phyloP scores from a whole-genome alignment of 345 rosid genomes.

The Hibiscus tridactylites region DNA sequence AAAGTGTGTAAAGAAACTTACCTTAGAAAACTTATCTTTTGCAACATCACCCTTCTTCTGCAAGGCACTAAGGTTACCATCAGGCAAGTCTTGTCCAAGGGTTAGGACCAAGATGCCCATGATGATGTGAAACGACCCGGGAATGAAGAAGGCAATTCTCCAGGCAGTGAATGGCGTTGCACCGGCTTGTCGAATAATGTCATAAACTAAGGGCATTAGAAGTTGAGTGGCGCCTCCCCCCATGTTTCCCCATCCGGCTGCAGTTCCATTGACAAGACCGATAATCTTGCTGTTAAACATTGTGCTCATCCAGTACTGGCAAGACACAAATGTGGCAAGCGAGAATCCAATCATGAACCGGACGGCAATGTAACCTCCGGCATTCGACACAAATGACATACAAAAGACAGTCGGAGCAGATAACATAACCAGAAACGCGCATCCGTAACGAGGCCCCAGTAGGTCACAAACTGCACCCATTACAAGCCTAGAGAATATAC shows the following conservation, averaged over 20 bases:
- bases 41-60: slow-evolving; percentile 65
- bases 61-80: slow-evolving; percentile 58
- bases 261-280: slow-evolving; percentile 76
- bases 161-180: slow-evolving; percentile 75
- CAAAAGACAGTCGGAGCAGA: slow-evolving; percentile 78
- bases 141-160: slow-evolving; percentile 80
- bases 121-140: slow-evolving; percentile 60
- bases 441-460: slow-evolving; percentile 75
- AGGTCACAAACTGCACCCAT: slow-evolving; percentile 84
- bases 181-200: slow-evolving; percentile 38
- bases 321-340: slow-evolving; percentile 81
- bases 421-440: slow-evolving; percentile 74
- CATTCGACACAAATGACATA: slow-evolving; percentile 54
- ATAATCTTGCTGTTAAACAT: slow-evolving; percentile 80
- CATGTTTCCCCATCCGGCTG: slow-evolving; percentile 93
- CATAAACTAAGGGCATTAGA: slow-evolving; percentile 74
- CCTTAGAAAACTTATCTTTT: slow-evolving; percentile 73
- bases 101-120: slow-evolving; percentile 63
- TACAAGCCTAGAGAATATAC: slow-evolving; percentile 79
- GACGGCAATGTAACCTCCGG: slow-evolving; percentile 62
- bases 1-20: slow-evolving; percentile 9
- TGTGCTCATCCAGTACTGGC: slow-evolving; percentile 95
- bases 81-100: slow-evolving; percentile 85
- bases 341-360: slow-evolving; percentile 93
- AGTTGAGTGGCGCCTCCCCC: slow-evolving; percentile 88